Base-by-base conservation (phyloP, 345 rosid species). In the Eutrema yunnanense region DNA sequence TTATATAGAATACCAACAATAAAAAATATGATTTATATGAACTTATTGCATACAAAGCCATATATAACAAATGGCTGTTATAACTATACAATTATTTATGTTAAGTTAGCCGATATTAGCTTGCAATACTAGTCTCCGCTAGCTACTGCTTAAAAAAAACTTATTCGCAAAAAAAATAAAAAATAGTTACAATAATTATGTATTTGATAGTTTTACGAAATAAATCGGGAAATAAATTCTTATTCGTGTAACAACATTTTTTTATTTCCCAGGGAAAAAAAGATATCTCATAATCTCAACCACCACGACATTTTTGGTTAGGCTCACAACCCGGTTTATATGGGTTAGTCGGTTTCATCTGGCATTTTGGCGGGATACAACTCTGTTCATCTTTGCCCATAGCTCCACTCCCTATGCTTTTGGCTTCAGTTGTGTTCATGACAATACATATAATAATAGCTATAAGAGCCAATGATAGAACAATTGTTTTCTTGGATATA, bases 341-440 rank as follows among this genome's bases (percentile, higher is more conserved):
- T 49, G 66, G 22, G 7, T 70, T 40, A 37, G 36, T 49, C 8
- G 46, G 4, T 6, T 37, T 3, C 33, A 2, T 5, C 30, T 36
- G 38, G 66, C 74, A 70, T 14, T 13, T 11, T 37, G 8, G 12
- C 2, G 61, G 29, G 14, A 50, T 8, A 59, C 74, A 70, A 50
- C 12, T 8, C 38, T 46, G 9, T 10, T 0, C 3, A 49, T 71
- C 51, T 37, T 3, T 1, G 5, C 1, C 13, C 67, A 48, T 59
- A 29, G 49, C 59, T 48, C 41, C 41, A 14, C 0, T 2, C 11
- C 13, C 9, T 48, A 16, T 37, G 40, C 5, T 11, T 6, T 0
- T 29, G 14, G 74, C 74, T 37, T 71, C 67, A 6, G 67, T 59
- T 49, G 74, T 70, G 40, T 30, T 59, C 50, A 14, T 49, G 6